Evolutionary conservation across 352 stramenopile genomes (phyloP), one percentile per base, ranked within the genome.

Genomic region (Phytophthora melonis): DNA sequence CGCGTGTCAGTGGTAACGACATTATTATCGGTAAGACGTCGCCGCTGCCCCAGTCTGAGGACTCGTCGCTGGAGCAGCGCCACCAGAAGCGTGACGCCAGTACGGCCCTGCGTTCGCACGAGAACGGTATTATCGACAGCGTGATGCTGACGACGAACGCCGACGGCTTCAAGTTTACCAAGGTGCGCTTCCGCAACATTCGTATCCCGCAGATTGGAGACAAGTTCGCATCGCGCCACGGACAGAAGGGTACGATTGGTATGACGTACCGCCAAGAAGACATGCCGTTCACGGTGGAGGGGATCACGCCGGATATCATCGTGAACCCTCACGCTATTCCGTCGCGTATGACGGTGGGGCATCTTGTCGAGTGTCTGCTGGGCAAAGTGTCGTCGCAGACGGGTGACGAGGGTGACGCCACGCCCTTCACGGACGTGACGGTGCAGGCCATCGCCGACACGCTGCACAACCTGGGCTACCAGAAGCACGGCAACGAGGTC

Each of bases 321-420:
- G 97, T 99, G 36, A 99, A 99, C 85, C 98, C 98, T 14, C 98
- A 99, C 88, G 98, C 98, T 70, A 99, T 99, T 94, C 98, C 98
- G 58, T 99, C 95, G 58, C 98, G 98, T 93, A 99, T 99, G 98
- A 99, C 98, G 43, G 99, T 99, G 76, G 98, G 97, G 21, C 97
- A 99, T 83, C 90, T 99, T 69, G 98, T 99, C 80, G 98, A 99
- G 85, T 99, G 97, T 96, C 81, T 99, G 27, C 80, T 99, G 4
- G 97, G 98, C 50, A 99, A 99, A 89, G 96, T 99, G 58, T 98
- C 90, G 23, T 97, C 97, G 16, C 96, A 99, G 65, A 97, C 98
- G 57, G 98, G 98, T 68, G 95, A 98, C 58, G 97, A 99, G 83
- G 97, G 97, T 71, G 98, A 99, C 84, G 98, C 97, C 10, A 99